These are phyloP conservation scores for Letharia lupina DNA, from an alignment of 495 filamentous ascomycete genomes.

Conservation along the genomic window DNA sequence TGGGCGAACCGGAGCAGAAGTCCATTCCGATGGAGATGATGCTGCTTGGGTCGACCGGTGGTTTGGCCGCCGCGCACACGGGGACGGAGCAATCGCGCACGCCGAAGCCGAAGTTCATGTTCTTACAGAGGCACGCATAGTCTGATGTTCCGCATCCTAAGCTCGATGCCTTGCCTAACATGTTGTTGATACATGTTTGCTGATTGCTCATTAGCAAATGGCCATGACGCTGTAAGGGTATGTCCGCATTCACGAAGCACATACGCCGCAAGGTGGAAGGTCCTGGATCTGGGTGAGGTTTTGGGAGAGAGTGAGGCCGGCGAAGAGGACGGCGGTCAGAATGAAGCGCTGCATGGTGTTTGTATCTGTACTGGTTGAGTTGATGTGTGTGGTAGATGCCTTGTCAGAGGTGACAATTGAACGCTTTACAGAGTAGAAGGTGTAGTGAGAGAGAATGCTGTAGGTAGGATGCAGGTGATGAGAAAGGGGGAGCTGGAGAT, in stretches of 20 bases:
- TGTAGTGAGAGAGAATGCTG: neutral
- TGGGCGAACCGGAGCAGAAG: slow-evolving; percentile 29
- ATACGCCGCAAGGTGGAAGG: slow-evolving; percentile 26
- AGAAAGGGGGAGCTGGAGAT: neutral
- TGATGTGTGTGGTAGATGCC: neutral
- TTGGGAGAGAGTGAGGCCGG: slow-evolving; percentile 21
- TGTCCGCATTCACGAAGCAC: neutral
- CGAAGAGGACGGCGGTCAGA: slow-evolving; percentile 20
- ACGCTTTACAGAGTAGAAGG: neutral
- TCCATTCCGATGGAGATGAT: slow-evolving; percentile 21
- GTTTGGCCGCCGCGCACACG: slow-evolving; percentile 42
- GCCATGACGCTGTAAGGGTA: neutral
- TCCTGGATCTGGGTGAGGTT: slow-evolving; percentile 16
- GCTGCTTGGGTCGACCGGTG: slow-evolving; percentile 9
- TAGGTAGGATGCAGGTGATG: slow-evolving; percentile 1
- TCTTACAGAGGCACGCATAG: slow-evolving; percentile 61
- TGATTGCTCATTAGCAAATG: slow-evolving; percentile 29
- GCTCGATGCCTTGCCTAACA: slow-evolving; percentile 52
- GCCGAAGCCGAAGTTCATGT: slow-evolving; percentile 60
- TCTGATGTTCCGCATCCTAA: slow-evolving; percentile 49
- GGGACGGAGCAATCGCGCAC: slow-evolving; percentile 69
- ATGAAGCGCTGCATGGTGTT: slow-evolving; percentile 21
- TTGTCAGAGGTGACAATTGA: slow-evolving; percentile 3
- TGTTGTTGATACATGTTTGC: slow-evolving; percentile 65
- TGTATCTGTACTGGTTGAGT: neutral